phyloP scores from a whole-genome alignment of 2,329 filamentous ascomycete species.

The Aspergillus phoenicis region DNA sequence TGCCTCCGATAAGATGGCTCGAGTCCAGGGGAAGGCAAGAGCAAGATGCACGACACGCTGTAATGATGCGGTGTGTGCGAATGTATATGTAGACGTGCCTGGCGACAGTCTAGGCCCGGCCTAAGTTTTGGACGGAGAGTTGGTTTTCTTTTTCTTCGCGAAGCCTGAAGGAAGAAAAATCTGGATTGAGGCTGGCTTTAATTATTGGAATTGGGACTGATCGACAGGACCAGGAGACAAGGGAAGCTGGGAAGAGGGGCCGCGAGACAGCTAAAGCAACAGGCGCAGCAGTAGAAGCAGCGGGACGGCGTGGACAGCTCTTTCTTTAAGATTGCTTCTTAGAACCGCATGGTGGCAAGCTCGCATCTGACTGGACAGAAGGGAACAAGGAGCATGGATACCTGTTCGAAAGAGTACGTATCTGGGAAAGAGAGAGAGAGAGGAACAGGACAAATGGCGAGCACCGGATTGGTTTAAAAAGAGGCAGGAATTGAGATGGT shows the following conservation, averaged over 20 bases:
- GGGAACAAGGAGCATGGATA: slow-evolving; percentile 15
- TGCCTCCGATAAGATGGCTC: neutral
- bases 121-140: neutral
- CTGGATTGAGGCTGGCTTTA: neutral
- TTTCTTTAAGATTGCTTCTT: slow-evolving; percentile 20
- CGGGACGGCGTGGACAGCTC: slow-evolving; percentile 18
- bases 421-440: slow-evolving; percentile 5
- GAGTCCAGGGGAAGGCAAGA: neutral
- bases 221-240: neutral
- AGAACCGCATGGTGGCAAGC: slow-evolving; percentile 25
- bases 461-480: slow-evolving; percentile 5
- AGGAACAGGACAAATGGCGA: slow-evolving; percentile 2
- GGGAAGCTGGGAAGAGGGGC: neutral
- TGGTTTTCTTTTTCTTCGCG: slow-evolving; percentile 6
- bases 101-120: slow-evolving; percentile 9
- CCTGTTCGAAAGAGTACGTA: slow-evolving; percentile 8
- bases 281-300: slow-evolving; percentile 15
- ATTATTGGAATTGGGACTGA: slow-evolving; percentile 4
- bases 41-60: slow-evolving; percentile 6
- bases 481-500: slow-evolving; percentile 1
- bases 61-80: slow-evolving; percentile 18
- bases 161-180: slow-evolving; percentile 2
- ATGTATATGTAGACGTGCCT: slow-evolving; percentile 2
- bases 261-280: slow-evolving; percentile 5
- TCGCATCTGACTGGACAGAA: slow-evolving; percentile 26